These are phyloP conservation scores for Dictyostelium discoideum DNA, from an alignment of 78 protist species.

Conservation along the genomic window DNA sequence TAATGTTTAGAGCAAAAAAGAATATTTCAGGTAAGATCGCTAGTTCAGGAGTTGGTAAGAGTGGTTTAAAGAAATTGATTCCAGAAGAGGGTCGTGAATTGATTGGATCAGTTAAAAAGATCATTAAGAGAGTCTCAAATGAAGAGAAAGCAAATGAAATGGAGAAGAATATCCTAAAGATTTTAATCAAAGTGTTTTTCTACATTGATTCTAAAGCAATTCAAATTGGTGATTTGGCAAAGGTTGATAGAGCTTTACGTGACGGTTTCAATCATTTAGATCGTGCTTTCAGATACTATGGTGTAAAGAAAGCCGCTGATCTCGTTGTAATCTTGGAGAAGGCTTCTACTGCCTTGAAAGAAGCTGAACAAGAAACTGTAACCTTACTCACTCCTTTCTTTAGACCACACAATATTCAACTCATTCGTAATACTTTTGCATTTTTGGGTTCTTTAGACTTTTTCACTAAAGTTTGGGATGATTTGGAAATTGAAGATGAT, in stretches of 20 bases:
- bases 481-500: constrained; percentile 75
- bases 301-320: constrained; percentile 49
- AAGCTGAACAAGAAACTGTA: constrained; percentile 58
- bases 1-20: constrained; percentile 77
- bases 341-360: constrained; percentile 21
- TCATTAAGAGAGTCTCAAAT: constrained; percentile 37
- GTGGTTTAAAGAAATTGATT: constrained; percentile 70
- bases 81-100: constrained; percentile 76
- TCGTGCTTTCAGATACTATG: constrained; percentile 58
- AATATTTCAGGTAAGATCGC: constrained; percentile 74
- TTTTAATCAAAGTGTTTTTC: constrained; percentile 55
- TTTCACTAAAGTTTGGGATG: constrained; percentile 71
- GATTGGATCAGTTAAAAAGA: constrained; percentile 50
- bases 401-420: constrained; percentile 68
- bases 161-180: constrained; percentile 78
- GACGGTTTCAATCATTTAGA: constrained; percentile 64
- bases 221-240: constrained; percentile 31
- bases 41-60: constrained; percentile 66
- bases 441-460: constrained; percentile 53
- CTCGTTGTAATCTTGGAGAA: constrained; percentile 30
- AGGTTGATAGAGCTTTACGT: constrained; percentile 56
- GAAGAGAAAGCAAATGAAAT: constrained; percentile 77
- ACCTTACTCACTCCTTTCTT: constrained; percentile 46
- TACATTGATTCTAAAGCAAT: constrained; percentile 63
- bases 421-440: constrained; percentile 59